These are phyloP conservation scores for Diaporthe nobilis DNA, from an alignment of 2,329 filamentous ascomycete genomes.

Conservation along the genomic window DNA sequence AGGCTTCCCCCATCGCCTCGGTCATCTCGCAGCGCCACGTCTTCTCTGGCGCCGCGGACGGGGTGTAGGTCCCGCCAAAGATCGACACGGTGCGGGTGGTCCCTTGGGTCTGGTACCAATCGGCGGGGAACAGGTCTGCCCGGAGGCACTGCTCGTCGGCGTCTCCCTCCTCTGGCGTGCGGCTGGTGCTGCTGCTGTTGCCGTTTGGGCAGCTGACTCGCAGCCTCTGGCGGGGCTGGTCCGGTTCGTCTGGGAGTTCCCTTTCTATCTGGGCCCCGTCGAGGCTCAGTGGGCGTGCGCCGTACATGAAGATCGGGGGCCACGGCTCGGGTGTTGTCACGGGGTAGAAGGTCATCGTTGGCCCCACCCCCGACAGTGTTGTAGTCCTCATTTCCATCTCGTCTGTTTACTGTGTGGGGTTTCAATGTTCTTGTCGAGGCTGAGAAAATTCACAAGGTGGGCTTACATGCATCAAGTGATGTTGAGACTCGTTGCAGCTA, in stretches of 20 bases:
- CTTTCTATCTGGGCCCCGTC: neutral
- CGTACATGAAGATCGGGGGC: neutral
- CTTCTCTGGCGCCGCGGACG: neutral
- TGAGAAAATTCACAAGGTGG: neutral
- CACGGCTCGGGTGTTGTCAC: neutral
- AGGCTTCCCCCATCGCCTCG: neutral
- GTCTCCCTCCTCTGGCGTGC: neutral
- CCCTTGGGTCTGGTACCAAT: neutral
- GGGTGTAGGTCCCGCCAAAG: neutral
- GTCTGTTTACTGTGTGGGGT: neutral
- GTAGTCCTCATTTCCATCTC: neutral
- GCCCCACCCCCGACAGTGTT: neutral
- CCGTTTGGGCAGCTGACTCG: neutral
- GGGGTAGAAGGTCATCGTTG: neutral
- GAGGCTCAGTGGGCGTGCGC: slow-evolving; percentile 4
- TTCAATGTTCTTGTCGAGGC: neutral
- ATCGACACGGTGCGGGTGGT: neutral
- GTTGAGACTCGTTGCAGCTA: neutral
- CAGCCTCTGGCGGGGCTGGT: neutral
- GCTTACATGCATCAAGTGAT: neutral
- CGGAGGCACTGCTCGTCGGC: neutral
- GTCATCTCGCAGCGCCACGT: slow-evolving; percentile 16
- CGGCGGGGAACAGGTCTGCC: neutral
- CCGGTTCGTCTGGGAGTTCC: neutral
- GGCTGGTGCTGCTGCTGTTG: neutral